phyloP scores from a whole-genome alignment of 257 asterid genomes.

The Salvia rosmarinus region DNA sequence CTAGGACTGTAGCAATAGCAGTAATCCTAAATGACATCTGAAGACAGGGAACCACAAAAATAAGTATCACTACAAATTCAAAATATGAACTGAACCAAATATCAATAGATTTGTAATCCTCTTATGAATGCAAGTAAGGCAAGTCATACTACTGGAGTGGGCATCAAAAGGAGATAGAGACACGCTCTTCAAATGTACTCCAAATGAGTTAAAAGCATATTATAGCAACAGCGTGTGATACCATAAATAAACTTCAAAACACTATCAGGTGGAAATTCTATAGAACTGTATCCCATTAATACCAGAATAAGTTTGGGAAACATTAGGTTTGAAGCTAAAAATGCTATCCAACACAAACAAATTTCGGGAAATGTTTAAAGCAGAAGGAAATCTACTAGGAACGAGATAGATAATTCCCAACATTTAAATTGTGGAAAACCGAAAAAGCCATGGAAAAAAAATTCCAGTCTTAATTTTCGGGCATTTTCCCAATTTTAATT shows the following conservation, averaged over 20 bases:
- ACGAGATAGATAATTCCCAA: not conserved
- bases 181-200: not conserved
- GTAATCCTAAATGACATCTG: constrained; percentile 94
- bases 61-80: constrained; percentile 13
- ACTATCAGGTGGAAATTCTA: not conserved
- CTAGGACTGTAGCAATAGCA: constrained; percentile 89
- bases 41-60: constrained; percentile 14
- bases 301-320: not conserved
- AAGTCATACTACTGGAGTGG: not conserved
- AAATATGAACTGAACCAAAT: constrained; percentile 1
- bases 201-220: constrained; percentile 2
- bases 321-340: not conserved
- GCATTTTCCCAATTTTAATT: not conserved
- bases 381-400: not conserved
- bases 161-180: too few relatives aligned
- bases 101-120: not conserved
- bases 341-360: not conserved
- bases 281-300: not conserved
- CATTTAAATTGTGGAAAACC: not conserved
- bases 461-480: not conserved
- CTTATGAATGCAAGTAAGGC: not conserved
- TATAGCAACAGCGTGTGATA: not conserved
- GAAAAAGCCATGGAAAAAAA: not conserved
- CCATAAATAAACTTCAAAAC: not conserved
- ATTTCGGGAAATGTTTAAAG: not conserved